Evolutionary conservation across 2,329 filamentous ascomycete species (phyloP), one percentile per base, ranked within the genome.

Genomic region (Fusarium citri): DNA sequence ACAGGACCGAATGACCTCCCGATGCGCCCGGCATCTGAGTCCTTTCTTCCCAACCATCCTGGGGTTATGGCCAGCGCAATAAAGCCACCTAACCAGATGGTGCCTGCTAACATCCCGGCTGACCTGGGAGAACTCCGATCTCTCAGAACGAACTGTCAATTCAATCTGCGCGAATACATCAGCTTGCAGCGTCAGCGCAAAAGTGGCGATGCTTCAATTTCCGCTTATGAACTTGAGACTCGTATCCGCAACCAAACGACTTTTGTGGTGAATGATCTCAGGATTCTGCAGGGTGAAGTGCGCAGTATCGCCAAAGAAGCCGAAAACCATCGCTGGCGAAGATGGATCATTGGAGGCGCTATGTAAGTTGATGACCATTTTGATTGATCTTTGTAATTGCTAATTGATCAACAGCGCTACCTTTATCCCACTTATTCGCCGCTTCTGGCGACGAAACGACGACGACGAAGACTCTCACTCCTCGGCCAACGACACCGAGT

Each of bases 401-500:
- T 37, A 26, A 50, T 68, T 72, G 41, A 67, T 49, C 25, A 26
- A 20, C 26, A 87, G 85, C 28, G 85, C 84, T 2, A 78, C 81
- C 10, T 83, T 88, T 55, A 82, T 89, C 60, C 87, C 87, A 1
- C 76, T 82, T 4, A 82, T 89, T 23, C 84, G 85, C 43, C 77
- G 78, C 43, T 80, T 88, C 69, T 88, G 87, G 76, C 83, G 83
- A 18, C 82, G 85, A 18, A 77, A 80, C 16, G 62, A 76, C 14
- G 76, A 81, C 16, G 79, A 81, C 16, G 79, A 81, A 55, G 79
- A 81, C 55, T 77, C 78, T 5, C 75, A 79, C 11, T 53, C 63
- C 10, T 76, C 81, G 1, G 74, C 82, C 65, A 88, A 86, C 75
- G 81, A 84, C 68, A 89, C 87, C 26, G 87, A 89, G 78, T 86